Evolutionary conservation across 768 basidiomycete genomes (phyloP), one percentile per base, ranked within the genome.

Genomic region (Russula sp.): DNA sequence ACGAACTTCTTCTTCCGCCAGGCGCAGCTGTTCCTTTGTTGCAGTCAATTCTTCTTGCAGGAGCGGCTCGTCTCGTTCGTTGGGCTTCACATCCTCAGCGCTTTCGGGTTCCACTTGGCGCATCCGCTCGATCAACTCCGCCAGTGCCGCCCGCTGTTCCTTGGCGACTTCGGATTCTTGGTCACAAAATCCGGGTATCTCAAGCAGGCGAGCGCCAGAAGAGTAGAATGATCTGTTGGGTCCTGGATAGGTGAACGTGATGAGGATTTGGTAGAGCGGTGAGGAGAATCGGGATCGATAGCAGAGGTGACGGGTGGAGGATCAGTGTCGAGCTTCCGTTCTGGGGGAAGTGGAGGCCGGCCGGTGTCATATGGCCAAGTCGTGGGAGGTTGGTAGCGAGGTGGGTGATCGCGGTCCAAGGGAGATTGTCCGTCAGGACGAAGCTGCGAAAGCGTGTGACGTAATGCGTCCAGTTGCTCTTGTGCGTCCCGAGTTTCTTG

Each of bases 111-210:
- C 50, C 1, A 58, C n/a, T 16, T 24, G 49, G 22, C 22, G 5
- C n/a, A 50, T 63, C 38, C 9, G 26, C 30, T 51, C 46, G 22
- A 42, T 46, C 8, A 63, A 36, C 28, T 24, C 30, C n/a, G 34
- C 28, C 38, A 34, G 20, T 44, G 36, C 28, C 2, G 56, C 40
- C 4, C n/a, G 49, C 30, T 32, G 40, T 11, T 40, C 16, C 13
- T 34, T 26, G 36, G 50, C 49, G 30, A 40, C 30, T 11, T 42
- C 38, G 28, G 62, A 63, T 52, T 48, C 18, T 32, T 40, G 30
- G 42, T 28, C 13, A 36, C 11, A 13, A 36, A 36, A 2, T 36
- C 36, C 36, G 13, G 11, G 13, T 13, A 13, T 36, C 36, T 8
- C 36, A 3, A 36, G n/a, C 1, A 53, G 34, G 9, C n/a, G n/a